Base-by-base conservation (phyloP, 495 filamentous ascomycete species). In the Daldinia concentrica region DNA sequence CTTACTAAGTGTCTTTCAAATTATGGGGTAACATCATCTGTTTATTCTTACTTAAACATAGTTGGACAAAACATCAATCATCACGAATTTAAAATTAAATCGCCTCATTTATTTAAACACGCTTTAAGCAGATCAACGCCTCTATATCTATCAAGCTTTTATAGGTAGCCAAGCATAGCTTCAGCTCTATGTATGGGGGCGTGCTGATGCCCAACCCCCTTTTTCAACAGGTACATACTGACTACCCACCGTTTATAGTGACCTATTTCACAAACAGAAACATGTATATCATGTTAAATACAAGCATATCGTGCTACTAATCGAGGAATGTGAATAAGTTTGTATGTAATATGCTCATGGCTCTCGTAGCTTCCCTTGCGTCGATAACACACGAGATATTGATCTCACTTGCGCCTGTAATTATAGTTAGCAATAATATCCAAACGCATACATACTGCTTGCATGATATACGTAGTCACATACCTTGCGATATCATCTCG, bases 331-430 rank as follows among this genome's bases (percentile, higher is more conserved):
- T 88, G 69, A 99, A 98, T 57, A 99, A 87, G 81, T 90, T 92
- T 17, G 95, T 97, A 78, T 99, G 95, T 58, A 99, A 87, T 72
- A 98, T 91, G 75, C 95, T 98, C 83, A 98, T 89, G 14, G 95
- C 95, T 62, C 95, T 88, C 62, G 93, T 91, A 41, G 94, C 94
- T 68, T 97, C 92, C 73, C 91, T 86, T 73, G 92, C 92, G 74
- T 95, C 92, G 73, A 99, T 96, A 7, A 99, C 95, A 79, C 95
- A 98, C 14, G 92, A 95, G 60, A 99, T 99, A 79, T 97, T 98
- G 81, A 99, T 99, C 84, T 99, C 95, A 75, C 94, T 97, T 48
- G 94, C 93, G 64, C 95, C 95, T 97, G 81, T 39, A 39, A 22
- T 15, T 7, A n/a, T 34, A 24, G 62, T 81, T 73, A 80, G 72